Percentiles rank a stretch among this genome's conserved stretches.
Evolutionary conservation across 1,139 yeast species (phyloP).

Genomic region (Sugiyamaella xylanicola): DNA sequence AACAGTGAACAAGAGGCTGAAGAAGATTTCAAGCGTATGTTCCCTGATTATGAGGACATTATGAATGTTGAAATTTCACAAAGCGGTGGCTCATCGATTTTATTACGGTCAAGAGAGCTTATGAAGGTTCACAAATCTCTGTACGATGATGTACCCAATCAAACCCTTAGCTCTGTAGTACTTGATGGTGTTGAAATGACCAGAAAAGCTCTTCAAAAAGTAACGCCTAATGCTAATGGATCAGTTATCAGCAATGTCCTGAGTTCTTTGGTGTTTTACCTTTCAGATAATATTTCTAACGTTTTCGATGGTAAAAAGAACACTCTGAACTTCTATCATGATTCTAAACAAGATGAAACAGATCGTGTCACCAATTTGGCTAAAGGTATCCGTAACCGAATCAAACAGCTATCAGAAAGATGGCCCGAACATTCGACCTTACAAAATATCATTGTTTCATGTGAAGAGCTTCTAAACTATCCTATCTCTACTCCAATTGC

Average conservation of each 20-base stretch:
- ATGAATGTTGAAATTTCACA: constrained; percentile 15
- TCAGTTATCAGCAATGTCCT: constrained; percentile 2
- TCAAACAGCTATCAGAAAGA: constrained; percentile 54
- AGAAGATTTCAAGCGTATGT: constrained; percentile 69
- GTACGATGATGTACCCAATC: neutral
- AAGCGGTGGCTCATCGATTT: neutral
- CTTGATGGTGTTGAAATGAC: constrained; percentile 17
- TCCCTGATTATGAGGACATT: constrained; percentile 83
- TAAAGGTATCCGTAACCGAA: constrained; percentile 51
- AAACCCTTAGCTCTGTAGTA: constrained; percentile 12
- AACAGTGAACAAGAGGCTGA: constrained; percentile 62
- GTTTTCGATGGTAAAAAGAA: constrained; percentile 20
- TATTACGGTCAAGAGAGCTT: constrained; percentile 1
- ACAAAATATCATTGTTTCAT: constrained; percentile 64
- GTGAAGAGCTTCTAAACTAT: constrained; percentile 64
- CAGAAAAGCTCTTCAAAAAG: constrained; percentile 1
- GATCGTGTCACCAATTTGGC: constrained; percentile 59
- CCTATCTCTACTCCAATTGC: constrained; percentile 75
- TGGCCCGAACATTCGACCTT: constrained; percentile 98
- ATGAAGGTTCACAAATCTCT: constrained; percentile 13
- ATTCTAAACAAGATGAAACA: constrained; percentile 63
- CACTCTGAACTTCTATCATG: constrained; percentile 67
- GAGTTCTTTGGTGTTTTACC: constrained; percentile 7
- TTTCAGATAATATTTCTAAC: neutral
- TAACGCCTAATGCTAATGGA: neutral